Base-by-base conservation (phyloP, 2,329 filamentous ascomycete genomes). In the Clonostachys rhizophaga region DNA sequence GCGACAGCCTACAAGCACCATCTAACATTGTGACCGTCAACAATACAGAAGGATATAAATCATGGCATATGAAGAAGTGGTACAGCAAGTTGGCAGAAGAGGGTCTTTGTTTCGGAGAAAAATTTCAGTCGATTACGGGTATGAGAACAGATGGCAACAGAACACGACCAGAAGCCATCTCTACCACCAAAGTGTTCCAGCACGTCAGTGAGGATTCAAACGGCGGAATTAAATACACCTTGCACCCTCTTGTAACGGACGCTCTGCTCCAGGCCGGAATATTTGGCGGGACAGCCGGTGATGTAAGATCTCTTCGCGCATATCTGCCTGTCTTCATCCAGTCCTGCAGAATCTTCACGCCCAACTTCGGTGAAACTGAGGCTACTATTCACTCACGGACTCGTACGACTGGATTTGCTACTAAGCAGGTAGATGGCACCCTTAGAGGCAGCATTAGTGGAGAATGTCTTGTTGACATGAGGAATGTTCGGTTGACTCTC, bases 221-320 rank as follows among this genome's bases (percentile, higher is more conserved):
- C 10, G 8, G 8, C 6, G 24, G 24, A 30, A 30, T 9, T 9
- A 30, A 30, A 10, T 52, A 50, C 36, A 24, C 47, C n/a, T 10
- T 49, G 4, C 49, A 50, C 39, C 50, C 47, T 18, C 44, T 50
- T 24, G 47, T 43, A 4, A 39, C 49, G 13, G 50, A 50, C 20
- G 49, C 49, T n/a, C 44, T 44, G n/a, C 36, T 50, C 42, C 48
- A 52, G 34, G 43, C 49, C 10, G 46, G 43, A 37, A 47, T 50
- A 34, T 40, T 50, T 42, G 47, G 44, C 4, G 34, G 37, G 12
- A 46, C 47, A 5, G 47, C 34, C 7, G 50, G 49, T 12, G 42
- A 47, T 30, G 17, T 46, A 6, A 40, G 35, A 20, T 33, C 11
- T 11, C 30, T 49, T 10, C 44, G 46, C 6, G 49, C 43, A 10